Evolutionary conservation across 352 stramenopile genomes (phyloP).

Genomic region (Phytophthora pini): DNA sequence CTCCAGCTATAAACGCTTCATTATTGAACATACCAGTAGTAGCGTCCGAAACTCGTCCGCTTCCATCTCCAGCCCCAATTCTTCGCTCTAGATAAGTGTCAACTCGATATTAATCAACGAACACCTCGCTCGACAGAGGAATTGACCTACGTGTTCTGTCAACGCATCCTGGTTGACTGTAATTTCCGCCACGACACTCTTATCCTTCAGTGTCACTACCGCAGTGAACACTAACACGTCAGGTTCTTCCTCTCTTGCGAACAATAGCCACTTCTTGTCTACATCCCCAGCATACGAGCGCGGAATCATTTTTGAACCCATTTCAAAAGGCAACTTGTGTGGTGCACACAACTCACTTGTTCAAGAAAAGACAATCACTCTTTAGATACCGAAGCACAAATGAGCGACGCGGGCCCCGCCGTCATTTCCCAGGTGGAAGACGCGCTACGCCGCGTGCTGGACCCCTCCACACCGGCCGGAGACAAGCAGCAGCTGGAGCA

Average conservation of each 20-base stretch:
- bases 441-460: slow-evolving; percentile 62
- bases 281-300: slow-evolving; percentile 48
- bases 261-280: slow-evolving; percentile 49
- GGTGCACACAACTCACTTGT: background rate
- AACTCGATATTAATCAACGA: background rate
- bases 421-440: slow-evolving; percentile 73
- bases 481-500: slow-evolving; percentile 65
- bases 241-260: slow-evolving; percentile 31
- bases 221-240: slow-evolving; percentile 43
- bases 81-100: slow-evolving; percentile 47
- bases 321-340: background rate
- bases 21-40: slow-evolving; percentile 36
- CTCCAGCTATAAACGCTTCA: background rate
- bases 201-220: slow-evolving; percentile 17
- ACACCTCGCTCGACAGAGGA: background rate
- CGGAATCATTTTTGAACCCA: slow-evolving; percentile 20
- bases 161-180: slow-evolving; percentile 38
- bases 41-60: slow-evolving; percentile 39
- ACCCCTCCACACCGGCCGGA: slow-evolving; percentile 51
- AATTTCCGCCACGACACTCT: slow-evolving; percentile 44
- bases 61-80: slow-evolving; percentile 63
- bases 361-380: no score
- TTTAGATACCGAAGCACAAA: background rate
- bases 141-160: slow-evolving; percentile 40
- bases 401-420: slow-evolving; percentile 9